phyloP scores from a whole-genome alignment of 768 basidiomycete genomes.

The Mycena chlorophos region DNA sequence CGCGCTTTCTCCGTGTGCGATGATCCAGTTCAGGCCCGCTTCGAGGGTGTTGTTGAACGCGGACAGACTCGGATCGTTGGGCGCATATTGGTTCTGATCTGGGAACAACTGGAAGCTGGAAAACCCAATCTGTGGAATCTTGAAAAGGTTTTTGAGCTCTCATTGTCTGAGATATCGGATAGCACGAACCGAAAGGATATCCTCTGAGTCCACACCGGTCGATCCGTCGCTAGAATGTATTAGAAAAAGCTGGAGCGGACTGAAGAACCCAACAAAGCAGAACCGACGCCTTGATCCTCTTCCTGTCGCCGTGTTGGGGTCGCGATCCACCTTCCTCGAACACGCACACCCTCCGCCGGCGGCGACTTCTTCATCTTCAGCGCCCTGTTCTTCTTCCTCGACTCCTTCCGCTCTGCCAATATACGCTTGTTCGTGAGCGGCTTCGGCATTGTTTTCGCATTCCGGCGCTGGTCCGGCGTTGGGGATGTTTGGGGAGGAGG shows the following conservation, averaged over 20 bases:
- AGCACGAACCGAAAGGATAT: constrained; percentile 45
- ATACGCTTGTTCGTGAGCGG: constrained; percentile 50
- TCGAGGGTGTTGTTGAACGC: constrained; percentile 54
- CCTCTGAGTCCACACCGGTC: constrained; percentile 66
- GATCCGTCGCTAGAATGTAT: constrained; percentile 45
- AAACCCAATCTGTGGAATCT: constrained; percentile 57
- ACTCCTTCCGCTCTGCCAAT: constrained; percentile 48
- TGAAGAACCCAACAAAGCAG: constrained; percentile 37
- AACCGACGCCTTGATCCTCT: constrained; percentile 41
- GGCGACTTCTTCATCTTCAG: constrained; percentile 35
- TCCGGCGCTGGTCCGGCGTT: constrained; percentile 33
- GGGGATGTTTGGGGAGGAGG: constrained; percentile 44
- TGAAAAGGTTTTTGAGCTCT: not conserved
- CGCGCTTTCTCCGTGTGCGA: constrained; percentile 44
- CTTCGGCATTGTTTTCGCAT: constrained; percentile 28
- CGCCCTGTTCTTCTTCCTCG: constrained; percentile 46
- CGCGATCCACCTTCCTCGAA: constrained; percentile 62
- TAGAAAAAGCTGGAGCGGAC: not conserved
- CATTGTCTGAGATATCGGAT: not conserved
- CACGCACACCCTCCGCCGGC: constrained; percentile 42
- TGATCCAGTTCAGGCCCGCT: constrained; percentile 57
- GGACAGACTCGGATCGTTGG: constrained; percentile 48
- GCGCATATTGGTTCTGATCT: constrained; percentile 59
- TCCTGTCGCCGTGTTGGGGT: constrained; percentile 55
- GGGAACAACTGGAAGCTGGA: constrained; percentile 67